Percentiles rank a stretch among this genome's conserved stretches.
Evolutionary conservation across 805 yeast genomes (phyloP).

Genomic region (Phaffomyces thermotolerans): DNA sequence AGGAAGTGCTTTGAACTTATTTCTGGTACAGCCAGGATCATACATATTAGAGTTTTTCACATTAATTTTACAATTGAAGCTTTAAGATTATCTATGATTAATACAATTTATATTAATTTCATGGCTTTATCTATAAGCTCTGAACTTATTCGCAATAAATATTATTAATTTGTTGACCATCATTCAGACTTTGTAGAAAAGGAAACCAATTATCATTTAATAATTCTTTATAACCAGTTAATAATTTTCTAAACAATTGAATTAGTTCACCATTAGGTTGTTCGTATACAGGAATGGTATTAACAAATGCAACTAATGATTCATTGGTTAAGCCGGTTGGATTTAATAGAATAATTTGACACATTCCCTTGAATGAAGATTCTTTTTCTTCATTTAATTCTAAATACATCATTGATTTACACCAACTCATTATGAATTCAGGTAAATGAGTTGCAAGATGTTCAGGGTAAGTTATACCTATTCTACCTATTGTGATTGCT

Average conservation of each 20-base stretch:
- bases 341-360: slow-evolving; percentile 54
- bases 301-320: slow-evolving; percentile 46
- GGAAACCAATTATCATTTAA: slow-evolving; percentile 34
- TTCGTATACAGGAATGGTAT: slow-evolving; percentile 49
- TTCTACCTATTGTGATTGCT: slow-evolving; percentile 82
- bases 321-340: slow-evolving; percentile 56
- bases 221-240: slow-evolving; percentile 36
- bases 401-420: slow-evolving; percentile 54
- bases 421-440: slow-evolving; percentile 61
- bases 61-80: no score
- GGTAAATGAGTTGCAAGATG: slow-evolving; percentile 51
- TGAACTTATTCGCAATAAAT: neutral
- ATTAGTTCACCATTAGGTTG: slow-evolving; percentile 42
- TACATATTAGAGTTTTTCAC: no score
- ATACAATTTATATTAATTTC: no score
- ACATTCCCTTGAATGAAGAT: slow-evolving; percentile 78
- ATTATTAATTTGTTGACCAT: slow-evolving; percentile 5
- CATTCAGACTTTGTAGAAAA: slow-evolving; percentile 15
- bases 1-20: no score
- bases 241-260: slow-evolving; percentile 38
- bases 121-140: no score
- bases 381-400: slow-evolving; percentile 86
- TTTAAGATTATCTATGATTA: no score
- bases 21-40: no score
- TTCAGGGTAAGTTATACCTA: slow-evolving; percentile 60